Percentiles rank a stretch among this genome's conserved stretches.
Conservation (phyloP, 371 early-diverging fungal species). For the Lichtheimia corymbifera region DNA sequence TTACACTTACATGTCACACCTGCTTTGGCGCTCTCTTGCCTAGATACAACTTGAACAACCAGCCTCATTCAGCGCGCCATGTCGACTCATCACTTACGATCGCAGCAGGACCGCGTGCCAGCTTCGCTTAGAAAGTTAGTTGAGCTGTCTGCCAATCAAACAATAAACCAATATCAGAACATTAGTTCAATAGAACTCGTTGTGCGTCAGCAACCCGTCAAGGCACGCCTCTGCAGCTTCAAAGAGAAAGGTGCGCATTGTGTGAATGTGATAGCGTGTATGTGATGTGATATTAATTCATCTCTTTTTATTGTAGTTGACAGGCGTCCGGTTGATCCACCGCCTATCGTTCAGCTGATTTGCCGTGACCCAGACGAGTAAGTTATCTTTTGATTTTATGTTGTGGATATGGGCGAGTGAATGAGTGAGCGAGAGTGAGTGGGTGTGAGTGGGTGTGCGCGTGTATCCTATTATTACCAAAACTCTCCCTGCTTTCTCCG, state of each 20-base stretch:
- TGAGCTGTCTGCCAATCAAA: constrained; percentile 2
- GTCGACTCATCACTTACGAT: constrained; percentile 15
- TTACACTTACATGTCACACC: constrained; percentile 6
- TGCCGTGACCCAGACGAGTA: constrained; percentile 17
- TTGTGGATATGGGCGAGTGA: neutral
- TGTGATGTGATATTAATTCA: constrained; percentile 3
- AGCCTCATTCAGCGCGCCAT: constrained; percentile 8
- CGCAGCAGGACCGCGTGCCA: constrained; percentile 17
- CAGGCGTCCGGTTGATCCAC: constrained; percentile 55
- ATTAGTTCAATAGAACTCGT: constrained; percentile 15
- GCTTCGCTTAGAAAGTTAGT: constrained; percentile 18
- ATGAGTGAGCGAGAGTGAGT: too few species aligned
- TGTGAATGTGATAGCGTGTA: neutral
- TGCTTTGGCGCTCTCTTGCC: constrained; percentile 1
- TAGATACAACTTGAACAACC: constrained; percentile 5
- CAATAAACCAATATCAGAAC: constrained; percentile 11
- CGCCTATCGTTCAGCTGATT: constrained; percentile 47
- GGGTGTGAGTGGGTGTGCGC: neutral
- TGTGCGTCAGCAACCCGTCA: constrained; percentile 55
- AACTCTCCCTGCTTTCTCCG: neutral
- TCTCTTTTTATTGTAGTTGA: constrained; percentile 29
- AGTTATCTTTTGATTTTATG: constrained; percentile 4
- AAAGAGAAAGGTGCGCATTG: constrained; percentile 49
- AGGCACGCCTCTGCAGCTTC: constrained; percentile 57
- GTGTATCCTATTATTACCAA: constrained; percentile 9